Evolutionary conservation across 768 basidiomycete genomes (phyloP), one percentile per base, ranked within the genome.

Genomic region (Boletus speciosus): DNA sequence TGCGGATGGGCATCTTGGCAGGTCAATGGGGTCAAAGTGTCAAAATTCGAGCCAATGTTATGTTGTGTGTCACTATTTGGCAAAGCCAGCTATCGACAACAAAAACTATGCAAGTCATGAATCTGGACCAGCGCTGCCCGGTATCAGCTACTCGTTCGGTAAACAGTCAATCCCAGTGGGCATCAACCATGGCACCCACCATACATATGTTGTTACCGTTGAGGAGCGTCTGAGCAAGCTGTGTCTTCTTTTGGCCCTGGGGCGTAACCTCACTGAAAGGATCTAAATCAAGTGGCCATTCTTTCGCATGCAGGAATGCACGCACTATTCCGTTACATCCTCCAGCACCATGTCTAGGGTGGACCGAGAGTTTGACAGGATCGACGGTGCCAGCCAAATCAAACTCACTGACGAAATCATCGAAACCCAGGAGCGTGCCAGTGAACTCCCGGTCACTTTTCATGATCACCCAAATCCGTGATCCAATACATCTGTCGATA

Each of bases 321-420:
- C 92, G 59, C 55, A 98, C 96, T 87, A 97, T 75, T 99, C 96
- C 6, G 84, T 95, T 8, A 98, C 96, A 62, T 99, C 94, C 67
- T 98, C 93, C 49, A 99, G 73, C 6, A 95, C 93, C 88, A 95
- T 92, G 67, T 93, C 91, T 93, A 49, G 36, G 9, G 27, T 32
- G 12, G 31, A 40, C 27, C 40, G 23, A 38, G 42, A 3, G 25
- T 57, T 52, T 42, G 54, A 37, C 36, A 16, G 21, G 50, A 46
- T 37, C 4, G 29, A 40, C 16, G 27, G 25, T 29, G 8, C 16
- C 27, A 41, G 42, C 19, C 15, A 45, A 47, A 46, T 16, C 16
- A 8, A 95, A 95, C 96, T 81, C 70, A 98, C 96, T 99, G 72
- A 99, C 96, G 71, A 96, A 99, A 73, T 99, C 96, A 69, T 99